phyloP scores from a whole-genome alignment of 441 rosid genomes.

The Rhodomyrtus psidioides region DNA sequence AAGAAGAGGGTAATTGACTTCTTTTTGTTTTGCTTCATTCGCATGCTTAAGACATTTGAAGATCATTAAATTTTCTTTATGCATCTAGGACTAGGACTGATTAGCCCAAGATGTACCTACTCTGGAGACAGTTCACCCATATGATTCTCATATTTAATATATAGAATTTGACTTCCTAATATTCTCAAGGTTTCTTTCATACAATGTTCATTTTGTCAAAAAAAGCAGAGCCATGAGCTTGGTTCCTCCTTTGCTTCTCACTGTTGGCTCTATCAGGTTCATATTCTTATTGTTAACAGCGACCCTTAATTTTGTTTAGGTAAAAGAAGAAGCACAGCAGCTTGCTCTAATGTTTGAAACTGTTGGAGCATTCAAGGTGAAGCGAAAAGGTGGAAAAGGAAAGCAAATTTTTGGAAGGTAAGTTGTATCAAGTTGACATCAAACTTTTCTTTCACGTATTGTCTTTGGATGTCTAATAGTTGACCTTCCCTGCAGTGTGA shows the following conservation, averaged over 20 bases:
- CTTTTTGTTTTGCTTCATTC: background rate
- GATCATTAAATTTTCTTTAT: background rate
- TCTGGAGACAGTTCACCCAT: background rate
- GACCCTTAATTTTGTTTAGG: slow-evolving; percentile 31
- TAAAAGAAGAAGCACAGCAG: slow-evolving; percentile 87
- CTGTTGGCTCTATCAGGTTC: background rate
- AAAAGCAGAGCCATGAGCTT: background rate
- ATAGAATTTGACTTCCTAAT: background rate
- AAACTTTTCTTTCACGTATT: background rate
- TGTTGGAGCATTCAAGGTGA: slow-evolving; percentile 87
- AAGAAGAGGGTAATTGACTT: slow-evolving; percentile 57
- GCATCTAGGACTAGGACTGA: background rate
- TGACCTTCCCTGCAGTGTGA: slow-evolving; percentile 48
- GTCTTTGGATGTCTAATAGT: slow-evolving; percentile 3
- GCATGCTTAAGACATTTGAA: background rate
- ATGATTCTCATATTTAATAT: background rate
- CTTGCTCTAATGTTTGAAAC: slow-evolving; percentile 71
- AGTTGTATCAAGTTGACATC: slow-evolving; percentile 16
- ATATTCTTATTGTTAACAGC: background rate
- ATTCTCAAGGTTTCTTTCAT: background rate
- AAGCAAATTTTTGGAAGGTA: slow-evolving; percentile 82
- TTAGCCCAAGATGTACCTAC: background rate
- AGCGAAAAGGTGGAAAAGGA: slow-evolving; percentile 89
- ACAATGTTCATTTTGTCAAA: background rate
- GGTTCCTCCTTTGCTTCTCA: background rate